phyloP scores from a whole-genome alignment of 73 alveolate species.

The Paramecium primaurelia region DNA sequence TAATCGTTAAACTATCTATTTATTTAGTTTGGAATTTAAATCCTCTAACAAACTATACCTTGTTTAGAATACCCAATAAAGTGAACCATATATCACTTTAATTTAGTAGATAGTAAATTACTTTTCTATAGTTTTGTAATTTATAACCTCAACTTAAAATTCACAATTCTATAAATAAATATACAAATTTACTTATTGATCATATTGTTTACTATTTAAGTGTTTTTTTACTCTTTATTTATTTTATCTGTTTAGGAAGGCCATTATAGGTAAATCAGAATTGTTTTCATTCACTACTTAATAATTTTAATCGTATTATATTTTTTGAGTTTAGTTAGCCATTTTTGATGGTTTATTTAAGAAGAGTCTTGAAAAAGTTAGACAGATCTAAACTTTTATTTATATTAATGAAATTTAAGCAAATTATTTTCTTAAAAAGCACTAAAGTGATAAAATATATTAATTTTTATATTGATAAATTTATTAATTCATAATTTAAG shows the following conservation, averaged over 20 bases:
- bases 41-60: not conserved
- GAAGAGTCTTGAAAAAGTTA: not conserved
- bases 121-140: not conserved
- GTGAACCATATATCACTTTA: not conserved
- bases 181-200: not conserved
- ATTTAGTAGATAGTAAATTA: not conserved
- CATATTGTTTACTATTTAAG: not conserved
- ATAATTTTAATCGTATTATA: too few species aligned
- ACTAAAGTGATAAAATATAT: not conserved
- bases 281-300: not conserved
- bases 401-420: not conserved
- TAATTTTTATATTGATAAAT: not conserved
- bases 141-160: not conserved
- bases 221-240: not conserved
- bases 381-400: slow-evolving; percentile 36
- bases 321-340: not conserved
- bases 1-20: not conserved
- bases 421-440: not conserved
- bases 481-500: too few species aligned
- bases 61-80: slow-evolving; percentile 32
- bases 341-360: not conserved
- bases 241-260: not conserved
- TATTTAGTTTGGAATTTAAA: not conserved
- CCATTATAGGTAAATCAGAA: not conserved
- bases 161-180: not conserved